Base-by-base conservation (phyloP, 2,329 filamentous ascomycete genomes). In the Onygena corvina region DNA sequence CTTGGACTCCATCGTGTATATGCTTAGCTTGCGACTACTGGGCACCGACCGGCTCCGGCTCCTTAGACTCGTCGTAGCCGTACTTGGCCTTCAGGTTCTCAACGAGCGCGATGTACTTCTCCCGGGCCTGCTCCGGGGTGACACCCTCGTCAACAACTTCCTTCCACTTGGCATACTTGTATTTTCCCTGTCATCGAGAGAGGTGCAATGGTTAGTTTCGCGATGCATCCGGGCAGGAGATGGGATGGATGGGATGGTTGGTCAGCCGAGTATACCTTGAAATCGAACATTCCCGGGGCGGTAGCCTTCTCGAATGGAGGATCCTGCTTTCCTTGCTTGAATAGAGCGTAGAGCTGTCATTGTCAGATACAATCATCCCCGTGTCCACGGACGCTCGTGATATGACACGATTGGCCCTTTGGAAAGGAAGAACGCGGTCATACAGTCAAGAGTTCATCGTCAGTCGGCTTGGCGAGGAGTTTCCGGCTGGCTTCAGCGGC, bases 161-260 rank as follows among this genome's bases (percentile, higher is more conserved):
- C 69, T 86, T 71, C 87, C 87, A 94, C 49, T 83, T 79, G 60
- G 74, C 76, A 71, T 81, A 78, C 76, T 93, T 94, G 60, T 79
- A 79, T 72, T 92, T 93, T 70, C 73, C 80, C 84, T 87, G 47
- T 8, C n/a, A 12, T 55, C 18, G 18, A n/a, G 14, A 36, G 40
- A 36, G 25, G 40, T 45, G n/a, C 35, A 25, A 4, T 2, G 9
- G 27, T 50, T 29, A 50, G 58, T 46, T 48, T 52, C 42, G n/a
- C n/a, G 34, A 55, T n/a, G 54, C 48, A n/a, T 49, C n/a, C n/a
- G n/a, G n/a, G n/a, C n/a, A n/a, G n/a, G n/a, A n/a, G n/a, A 49
- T 12, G 55, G 54, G 51, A 8, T 18, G 9, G 51, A 52, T 36
- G 58, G 58, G 30, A 58, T 30, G 54, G 57, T 53, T 21, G 6